phyloP scores from a whole-genome alignment of 1,284 basidiomycete genomes.

The Rhodotorula sp. region DNA sequence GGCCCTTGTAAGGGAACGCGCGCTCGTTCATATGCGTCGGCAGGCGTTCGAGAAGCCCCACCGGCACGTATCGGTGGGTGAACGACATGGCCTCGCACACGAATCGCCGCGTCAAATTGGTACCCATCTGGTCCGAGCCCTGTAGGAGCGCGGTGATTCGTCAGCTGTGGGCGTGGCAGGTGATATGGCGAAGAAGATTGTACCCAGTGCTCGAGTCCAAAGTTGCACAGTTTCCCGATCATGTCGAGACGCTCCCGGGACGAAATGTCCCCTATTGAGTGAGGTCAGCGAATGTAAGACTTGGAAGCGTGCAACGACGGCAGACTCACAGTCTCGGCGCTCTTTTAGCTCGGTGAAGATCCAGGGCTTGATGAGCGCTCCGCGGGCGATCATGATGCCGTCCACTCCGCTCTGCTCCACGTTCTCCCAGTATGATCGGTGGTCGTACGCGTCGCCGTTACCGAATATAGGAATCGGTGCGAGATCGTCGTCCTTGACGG shows the following conservation, averaged over 20 bases:
- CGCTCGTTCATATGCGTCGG: conserved; percentile 85
- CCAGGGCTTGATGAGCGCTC: conserved; percentile 95
- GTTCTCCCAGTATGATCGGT: conserved; percentile 75
- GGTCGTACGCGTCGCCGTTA: conserved; percentile 90
- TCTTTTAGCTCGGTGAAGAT: conserved; percentile 96
- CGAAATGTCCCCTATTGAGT: conserved; percentile 71
- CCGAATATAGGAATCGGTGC: conserved; percentile 88
- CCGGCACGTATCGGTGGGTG: conserved; percentile 90
- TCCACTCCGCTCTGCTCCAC: conserved; percentile 78
- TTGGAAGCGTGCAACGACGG: background rate
- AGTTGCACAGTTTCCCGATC: conserved; percentile 69
- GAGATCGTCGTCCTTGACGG: conserved; percentile 70
- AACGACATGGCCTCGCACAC: conserved; percentile 93
- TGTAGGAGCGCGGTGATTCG: background rate
- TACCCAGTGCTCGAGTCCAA: conserved; percentile 45
- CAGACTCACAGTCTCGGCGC: conserved; percentile 72
- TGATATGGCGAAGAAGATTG: background rate
- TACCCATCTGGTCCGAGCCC: conserved; percentile 82
- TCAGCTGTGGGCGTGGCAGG: background rate
- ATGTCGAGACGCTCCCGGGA: conserved; percentile 84
- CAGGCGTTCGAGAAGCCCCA: conserved; percentile 82
- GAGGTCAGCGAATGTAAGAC: background rate
- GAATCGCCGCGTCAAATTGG: conserved; percentile 90
- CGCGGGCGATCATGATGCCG: conserved; percentile 91
- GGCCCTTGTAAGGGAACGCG: conserved; percentile 58